phyloP scores from a whole-genome alignment of 148 eudicot species.

The Camellia japonica region DNA sequence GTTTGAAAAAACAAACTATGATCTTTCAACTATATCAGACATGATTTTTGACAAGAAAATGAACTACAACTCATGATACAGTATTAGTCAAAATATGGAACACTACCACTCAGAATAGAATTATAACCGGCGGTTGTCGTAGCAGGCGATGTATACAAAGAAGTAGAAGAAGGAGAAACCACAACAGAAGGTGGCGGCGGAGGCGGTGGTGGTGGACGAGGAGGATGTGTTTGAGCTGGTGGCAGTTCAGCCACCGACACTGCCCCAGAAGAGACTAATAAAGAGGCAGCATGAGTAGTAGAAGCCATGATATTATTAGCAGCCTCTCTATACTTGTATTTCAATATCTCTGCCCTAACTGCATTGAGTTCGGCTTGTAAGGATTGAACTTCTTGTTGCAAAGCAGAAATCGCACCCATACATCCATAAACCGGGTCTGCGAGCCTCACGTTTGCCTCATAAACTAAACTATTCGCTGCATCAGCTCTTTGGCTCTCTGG shows the following conservation, averaged over 20 bases:
- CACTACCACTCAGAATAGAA: slow-evolving; percentile 35
- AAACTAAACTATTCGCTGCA: slow-evolving; percentile 85
- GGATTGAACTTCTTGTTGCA: slow-evolving; percentile 68
- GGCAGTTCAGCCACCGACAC: slow-evolving; percentile 33
- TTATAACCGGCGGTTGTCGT: slow-evolving; percentile 34
- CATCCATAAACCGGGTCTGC: slow-evolving; percentile 88
- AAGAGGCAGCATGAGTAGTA: slow-evolving; percentile 10
- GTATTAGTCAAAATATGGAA: slow-evolving; percentile 43
- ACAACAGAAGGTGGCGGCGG: slow-evolving; percentile 34
- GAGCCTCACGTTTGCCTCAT: slow-evolving; percentile 84
- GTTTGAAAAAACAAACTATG: not conserved
- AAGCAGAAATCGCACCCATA: slow-evolving; percentile 86
- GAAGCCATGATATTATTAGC: slow-evolving; percentile 41
- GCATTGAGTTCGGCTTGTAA: slow-evolving; percentile 61
- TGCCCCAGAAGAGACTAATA: not conserved
- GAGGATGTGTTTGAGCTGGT: slow-evolving; percentile 34
- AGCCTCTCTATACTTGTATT: slow-evolving; percentile 66
- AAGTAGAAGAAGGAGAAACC: slow-evolving; percentile 20
- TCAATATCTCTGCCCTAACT: slow-evolving; percentile 66
- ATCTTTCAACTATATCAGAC: not conserved
- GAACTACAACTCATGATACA: not conserved
- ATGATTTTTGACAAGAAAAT: not conserved
- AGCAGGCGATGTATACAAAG: slow-evolving; percentile 39
- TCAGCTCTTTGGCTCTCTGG: slow-evolving; percentile 76
- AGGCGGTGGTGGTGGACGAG: slow-evolving; percentile 28